Evolutionary conservation across 2,329 filamentous ascomycete species (phyloP).

Genomic region (Aspergillus terreus): DNA sequence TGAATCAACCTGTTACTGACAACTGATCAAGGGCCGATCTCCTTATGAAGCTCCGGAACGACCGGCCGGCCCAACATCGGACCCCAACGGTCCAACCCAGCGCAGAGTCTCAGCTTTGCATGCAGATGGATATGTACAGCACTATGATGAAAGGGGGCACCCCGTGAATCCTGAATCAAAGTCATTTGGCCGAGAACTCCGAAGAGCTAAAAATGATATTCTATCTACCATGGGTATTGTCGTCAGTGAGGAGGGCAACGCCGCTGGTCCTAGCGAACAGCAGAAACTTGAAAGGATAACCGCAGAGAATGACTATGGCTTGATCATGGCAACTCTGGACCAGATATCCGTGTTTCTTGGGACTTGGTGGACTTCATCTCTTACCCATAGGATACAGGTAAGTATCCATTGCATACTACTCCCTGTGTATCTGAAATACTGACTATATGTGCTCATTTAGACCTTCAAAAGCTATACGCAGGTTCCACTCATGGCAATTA

Average conservation of each 20-base stretch:
- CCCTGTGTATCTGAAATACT: background rate
- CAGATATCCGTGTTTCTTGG: conserved; percentile 39
- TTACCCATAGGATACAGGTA: conserved; percentile 38
- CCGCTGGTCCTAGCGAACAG: conserved; percentile 33
- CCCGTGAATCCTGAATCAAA: conserved; percentile 44
- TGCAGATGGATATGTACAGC: conserved; percentile 43
- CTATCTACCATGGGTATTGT: conserved; percentile 48
- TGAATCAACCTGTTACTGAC: conserved; percentile 16
- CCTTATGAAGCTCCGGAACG: conserved; percentile 43
- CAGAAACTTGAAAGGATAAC: conserved; percentile 36
- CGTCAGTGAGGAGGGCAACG: conserved; percentile 38
- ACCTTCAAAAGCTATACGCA: conserved; percentile 37
- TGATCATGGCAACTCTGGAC: conserved; percentile 40
- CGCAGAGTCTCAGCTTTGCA: conserved; percentile 25
- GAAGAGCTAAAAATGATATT: conserved; percentile 50
- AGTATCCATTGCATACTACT: conserved; percentile 6
- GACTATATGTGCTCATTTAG: conserved; percentile 20
- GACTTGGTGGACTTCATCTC: conserved; percentile 40
- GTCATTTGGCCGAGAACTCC: conserved; percentile 35
- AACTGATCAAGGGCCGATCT: conserved; percentile 38
- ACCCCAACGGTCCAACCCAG: conserved; percentile 16
- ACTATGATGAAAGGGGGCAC: conserved; percentile 47
- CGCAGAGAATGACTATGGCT: conserved; percentile 42
- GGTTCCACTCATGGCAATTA: conserved; percentile 32
- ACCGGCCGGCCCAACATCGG: conserved; percentile 16